These are phyloP conservation scores for Cercospora sp. DNA, from an alignment of 2,329 filamentous ascomycete species.

Conservation along the genomic window DNA sequence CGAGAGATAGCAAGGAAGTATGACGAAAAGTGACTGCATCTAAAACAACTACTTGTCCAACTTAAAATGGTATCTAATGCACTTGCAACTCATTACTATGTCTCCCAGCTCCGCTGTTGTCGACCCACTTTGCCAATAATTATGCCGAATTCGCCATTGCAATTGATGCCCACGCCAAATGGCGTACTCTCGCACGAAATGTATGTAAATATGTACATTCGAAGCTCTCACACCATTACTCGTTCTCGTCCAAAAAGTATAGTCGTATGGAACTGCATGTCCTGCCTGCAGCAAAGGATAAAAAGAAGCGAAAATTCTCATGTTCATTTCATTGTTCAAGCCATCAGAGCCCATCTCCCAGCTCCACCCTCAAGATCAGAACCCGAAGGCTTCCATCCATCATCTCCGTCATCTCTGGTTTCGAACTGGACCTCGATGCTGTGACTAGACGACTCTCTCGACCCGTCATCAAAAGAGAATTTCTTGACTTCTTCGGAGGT, in stretches of 20 bases:
- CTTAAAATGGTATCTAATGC: slow-evolving; percentile 1
- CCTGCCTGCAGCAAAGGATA: background rate
- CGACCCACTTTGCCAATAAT: background rate
- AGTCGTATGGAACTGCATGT: background rate
- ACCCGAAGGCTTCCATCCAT: slow-evolving; percentile 18
- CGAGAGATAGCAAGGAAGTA: background rate
- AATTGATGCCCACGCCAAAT: background rate
- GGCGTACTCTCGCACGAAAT: background rate
- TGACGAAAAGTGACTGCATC: background rate
- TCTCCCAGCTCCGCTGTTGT: background rate
- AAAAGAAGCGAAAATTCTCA: background rate
- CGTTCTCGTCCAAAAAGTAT: background rate
- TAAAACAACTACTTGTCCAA: background rate
- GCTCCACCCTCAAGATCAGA: background rate
- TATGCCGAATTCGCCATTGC: background rate
- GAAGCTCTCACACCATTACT: background rate
- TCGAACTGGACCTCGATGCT: background rate
- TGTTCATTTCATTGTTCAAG: background rate
- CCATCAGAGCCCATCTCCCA: background rate
- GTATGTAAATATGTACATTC: background rate
- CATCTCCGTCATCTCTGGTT: slow-evolving; percentile 7
- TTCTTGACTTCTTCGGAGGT: background rate
- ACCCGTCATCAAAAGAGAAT: background rate
- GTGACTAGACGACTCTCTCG: background rate
- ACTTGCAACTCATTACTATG: background rate